Evolutionary conservation across 805 yeast genomes (phyloP), one percentile per base, ranked within the genome.

Genomic region (Metschnikowia lachancei): DNA sequence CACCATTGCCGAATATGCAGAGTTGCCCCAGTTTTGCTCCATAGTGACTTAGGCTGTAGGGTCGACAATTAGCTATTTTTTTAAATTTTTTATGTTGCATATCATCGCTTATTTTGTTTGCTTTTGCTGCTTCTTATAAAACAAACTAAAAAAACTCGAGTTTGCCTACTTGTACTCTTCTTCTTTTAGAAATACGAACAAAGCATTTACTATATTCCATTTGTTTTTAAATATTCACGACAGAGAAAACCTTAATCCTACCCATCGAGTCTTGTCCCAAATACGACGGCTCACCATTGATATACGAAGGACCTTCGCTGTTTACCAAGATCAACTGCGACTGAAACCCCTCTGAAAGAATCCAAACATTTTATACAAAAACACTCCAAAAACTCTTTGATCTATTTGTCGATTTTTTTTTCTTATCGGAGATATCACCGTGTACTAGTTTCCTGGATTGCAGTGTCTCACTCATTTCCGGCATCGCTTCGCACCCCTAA

Each of bases 21-120:
- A 3, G 19, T n/a, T 36, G 44, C 41, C 47, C 43, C 43, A 35
- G 40, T 16, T 35, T 45, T 39, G 33, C 41, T 43, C 33, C 12
- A 18, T 24, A 24, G 41, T 39, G 47, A 34, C 39, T 39, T 14
- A 29, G 18, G 22, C 28, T 17, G 16, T 40, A 6, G 34, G 29
- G 17, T 41, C 34, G 34, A 26, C 28, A 26, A 13, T 36, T 36
- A 10, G n/a, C 16, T 20, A 13, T 22, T 18, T 20, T 36, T 12
- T 36, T 22, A 18, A 18, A 13, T 18, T 34, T 34, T 10, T 9
- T 17, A 24, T 34, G 7, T 18, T 34, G 22, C 18, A 34, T 34
- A 17, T 34, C 36, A 11, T 16, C 22, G 20, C 36, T 11, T 16
- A 12, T 16, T 34, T 34, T 13, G 18, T 34, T 26, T 26, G 20